These are phyloP conservation scores for Suillus fuscotomentosus DNA, from an alignment of 768 basidiomycete species.

Conservation along the genomic window DNA sequence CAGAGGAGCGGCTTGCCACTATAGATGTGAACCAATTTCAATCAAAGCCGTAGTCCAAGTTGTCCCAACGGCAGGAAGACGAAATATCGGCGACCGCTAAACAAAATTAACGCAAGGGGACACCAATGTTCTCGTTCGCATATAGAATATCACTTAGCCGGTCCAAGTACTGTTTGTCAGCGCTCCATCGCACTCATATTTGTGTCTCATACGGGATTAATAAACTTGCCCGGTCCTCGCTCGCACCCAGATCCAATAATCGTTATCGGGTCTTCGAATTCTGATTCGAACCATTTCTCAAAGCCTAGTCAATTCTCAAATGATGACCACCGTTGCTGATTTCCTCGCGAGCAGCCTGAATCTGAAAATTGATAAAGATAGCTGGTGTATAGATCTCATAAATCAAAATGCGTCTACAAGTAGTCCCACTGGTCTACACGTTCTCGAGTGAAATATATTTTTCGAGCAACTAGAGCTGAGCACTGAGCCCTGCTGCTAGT, in stretches of 20 bases:
- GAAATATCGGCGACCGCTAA: too few relatives aligned
- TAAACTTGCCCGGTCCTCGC: neutral
- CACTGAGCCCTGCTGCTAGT: too few relatives aligned
- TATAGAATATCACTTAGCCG: neutral
- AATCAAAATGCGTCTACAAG: neutral
- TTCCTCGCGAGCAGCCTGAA: neutral
- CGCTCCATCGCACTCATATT: neutral
- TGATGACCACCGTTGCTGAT: neutral
- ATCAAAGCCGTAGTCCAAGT: too few relatives aligned
- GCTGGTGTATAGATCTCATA: too few relatives aligned
- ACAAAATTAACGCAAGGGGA: too few relatives aligned
- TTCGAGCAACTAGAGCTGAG: too few relatives aligned
- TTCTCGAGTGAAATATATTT: too few relatives aligned
- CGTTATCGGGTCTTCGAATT: neutral
- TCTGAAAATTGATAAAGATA: neutral
- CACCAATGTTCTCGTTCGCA: neutral
- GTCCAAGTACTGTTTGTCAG: neutral
- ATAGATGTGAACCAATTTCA: too few relatives aligned
- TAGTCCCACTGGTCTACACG: neutral
- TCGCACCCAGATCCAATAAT: neutral
- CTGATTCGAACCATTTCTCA: neutral
- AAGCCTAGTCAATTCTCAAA: neutral
- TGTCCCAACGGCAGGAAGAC: too few relatives aligned
- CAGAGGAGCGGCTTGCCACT: too few relatives aligned
- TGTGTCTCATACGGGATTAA: neutral